Conservation (phyloP, 345 rosid species). For the Eucalyptus pauciflora region DNA sequence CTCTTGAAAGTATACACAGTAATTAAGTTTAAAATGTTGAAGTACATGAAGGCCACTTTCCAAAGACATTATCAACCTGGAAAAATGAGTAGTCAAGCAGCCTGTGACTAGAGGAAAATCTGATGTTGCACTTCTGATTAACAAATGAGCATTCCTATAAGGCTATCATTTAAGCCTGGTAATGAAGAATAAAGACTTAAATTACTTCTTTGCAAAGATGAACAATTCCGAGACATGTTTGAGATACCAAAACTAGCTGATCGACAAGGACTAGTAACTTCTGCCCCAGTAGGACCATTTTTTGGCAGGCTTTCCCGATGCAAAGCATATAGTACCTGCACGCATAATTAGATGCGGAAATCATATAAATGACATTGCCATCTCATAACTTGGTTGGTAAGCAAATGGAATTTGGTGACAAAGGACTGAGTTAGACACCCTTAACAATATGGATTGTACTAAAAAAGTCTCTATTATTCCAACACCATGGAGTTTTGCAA, state of each 20-base stretch:
- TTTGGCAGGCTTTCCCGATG: slow-evolving; percentile 85
- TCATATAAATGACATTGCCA: background rate
- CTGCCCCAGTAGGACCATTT: slow-evolving; percentile 98
- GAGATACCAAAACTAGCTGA: background rate
- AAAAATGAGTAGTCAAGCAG: background rate
- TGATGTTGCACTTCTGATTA: background rate
- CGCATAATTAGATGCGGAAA: background rate
- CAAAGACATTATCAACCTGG: background rate
- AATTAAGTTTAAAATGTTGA: background rate
- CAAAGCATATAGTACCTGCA: slow-evolving; percentile 80
- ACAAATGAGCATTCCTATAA: background rate
- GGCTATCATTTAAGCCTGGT: background rate
- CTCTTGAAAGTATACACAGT: background rate
- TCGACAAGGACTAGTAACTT: slow-evolving; percentile 41
- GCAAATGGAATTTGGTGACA: background rate
- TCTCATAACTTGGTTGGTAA: background rate
- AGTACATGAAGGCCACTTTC: background rate
- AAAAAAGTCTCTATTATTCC: background rate
- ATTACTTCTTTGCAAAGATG: background rate
- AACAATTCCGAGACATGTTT: background rate
- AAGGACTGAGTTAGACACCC: background rate
- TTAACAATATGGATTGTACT: background rate
- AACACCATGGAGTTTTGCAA: background rate
- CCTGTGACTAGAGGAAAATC: background rate
- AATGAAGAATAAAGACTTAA: background rate